Percentiles rank a stretch among this genome's conserved stretches.
Conservation (phyloP, 108 stramenopile genomes). For the Schizochytrium sp. region DNA sequence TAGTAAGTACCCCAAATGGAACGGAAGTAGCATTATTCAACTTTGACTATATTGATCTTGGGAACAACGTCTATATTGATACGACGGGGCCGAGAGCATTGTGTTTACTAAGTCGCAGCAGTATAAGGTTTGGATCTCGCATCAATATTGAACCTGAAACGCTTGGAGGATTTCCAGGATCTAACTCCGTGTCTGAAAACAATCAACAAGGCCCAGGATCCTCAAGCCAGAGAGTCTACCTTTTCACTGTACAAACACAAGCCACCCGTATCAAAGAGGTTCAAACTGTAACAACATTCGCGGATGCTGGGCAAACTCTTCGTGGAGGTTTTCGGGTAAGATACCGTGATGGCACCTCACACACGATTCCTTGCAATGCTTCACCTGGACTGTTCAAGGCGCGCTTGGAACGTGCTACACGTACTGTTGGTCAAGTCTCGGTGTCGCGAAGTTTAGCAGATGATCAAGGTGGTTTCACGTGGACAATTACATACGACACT, state of each 20-base stretch:
- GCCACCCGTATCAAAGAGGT: conserved; percentile 72
- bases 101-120: conserved; percentile 65
- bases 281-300: conserved; percentile 64
- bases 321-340: conserved; percentile 47
- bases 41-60: conserved; percentile 73
- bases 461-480: conserved; percentile 66
- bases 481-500: conserved; percentile 73
- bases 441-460: neutral
- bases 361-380: conserved; percentile 69
- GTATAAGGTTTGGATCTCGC: conserved; percentile 69
- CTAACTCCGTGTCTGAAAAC: neutral
- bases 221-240: conserved; percentile 63
- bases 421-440: conserved; percentile 48
- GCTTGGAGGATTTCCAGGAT: conserved; percentile 64
- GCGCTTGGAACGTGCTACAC: conserved; percentile 66
- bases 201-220: conserved; percentile 75
- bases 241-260: conserved; percentile 65
- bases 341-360: conserved; percentile 62
- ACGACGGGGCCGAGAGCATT: conserved; percentile 70
- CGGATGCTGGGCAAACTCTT: conserved; percentile 60
- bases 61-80: conserved; percentile 63
- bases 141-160: conserved; percentile 67
- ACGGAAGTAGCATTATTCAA: conserved; percentile 75
- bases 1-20: conserved; percentile 64
- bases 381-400: conserved; percentile 63